Base-by-base conservation (phyloP, 805 yeast species). In the Sugiyamaella americana region DNA sequence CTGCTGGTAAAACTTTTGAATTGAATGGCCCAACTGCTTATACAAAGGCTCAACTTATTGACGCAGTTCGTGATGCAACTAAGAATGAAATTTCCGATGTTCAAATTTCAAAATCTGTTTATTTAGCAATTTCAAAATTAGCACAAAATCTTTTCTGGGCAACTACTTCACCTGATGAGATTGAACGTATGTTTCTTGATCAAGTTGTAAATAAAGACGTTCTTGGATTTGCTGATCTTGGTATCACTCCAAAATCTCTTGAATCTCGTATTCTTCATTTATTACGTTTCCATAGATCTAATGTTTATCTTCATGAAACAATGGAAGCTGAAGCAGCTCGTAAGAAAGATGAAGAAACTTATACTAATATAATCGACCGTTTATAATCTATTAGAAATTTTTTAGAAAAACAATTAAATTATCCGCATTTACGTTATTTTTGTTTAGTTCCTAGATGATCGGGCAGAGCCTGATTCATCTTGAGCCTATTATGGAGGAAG, bases 1-100 rank as follows among this genome's bases (percentile, higher is more conserved):
- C 95, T 18, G 73, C 73, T 11, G 95, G 94, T 51, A 75, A 83
- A 65, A 73, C 82, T 43, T 87, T 67, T 65, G 95, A 87, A 67
- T 73, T 87, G 53, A 71, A 68, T 58, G 95, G 95, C 10, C 75
- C 80, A n/a, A 84, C 84, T 64, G 70, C 73, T 57, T 76, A 79
- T 63, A 62, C 81, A 8, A 72, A 74, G 58, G 65, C 66, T 49
- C 85, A 85, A 62, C 74, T 87, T 52, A 75, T 87, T 66, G 81
- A 79, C 58, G 70, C 82, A 79, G 73, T 86, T 54, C 79, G 80
- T 62, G 78, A 79, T 52, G 76, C 78, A 52, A 79, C 82, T 16
- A 65, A 63, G 54, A 66, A 65, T 48, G 63, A 65, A 35, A 68
- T 71, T 56, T 61, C 63, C 29, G 63, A 62, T 47, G 51, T 66